Evolutionary conservation across 768 basidiomycete species (phyloP).

Genomic region (Coprinopsis marcescibilis): DNA sequence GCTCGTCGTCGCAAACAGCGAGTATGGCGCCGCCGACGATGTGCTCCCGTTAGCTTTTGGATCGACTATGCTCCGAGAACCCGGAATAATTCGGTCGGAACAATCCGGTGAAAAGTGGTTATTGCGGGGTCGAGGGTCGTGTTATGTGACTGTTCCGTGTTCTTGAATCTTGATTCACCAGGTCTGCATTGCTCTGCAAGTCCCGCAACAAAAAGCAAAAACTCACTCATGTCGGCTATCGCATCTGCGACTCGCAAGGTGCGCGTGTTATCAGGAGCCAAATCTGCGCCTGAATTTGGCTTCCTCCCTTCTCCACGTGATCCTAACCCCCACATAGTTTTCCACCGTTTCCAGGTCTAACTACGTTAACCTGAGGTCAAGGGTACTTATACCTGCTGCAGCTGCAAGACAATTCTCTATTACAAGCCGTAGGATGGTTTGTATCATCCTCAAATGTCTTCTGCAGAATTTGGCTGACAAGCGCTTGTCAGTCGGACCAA

Average conservation of each 20-base stretch:
- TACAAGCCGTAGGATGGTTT: conserved; percentile 25
- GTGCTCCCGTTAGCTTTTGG: neutral
- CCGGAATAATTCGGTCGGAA: conserved; percentile 23
- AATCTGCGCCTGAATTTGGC: neutral
- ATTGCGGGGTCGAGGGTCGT: conserved; percentile 6
- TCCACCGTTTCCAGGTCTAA: conserved; percentile 19
- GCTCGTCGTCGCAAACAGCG: conserved; percentile 10
- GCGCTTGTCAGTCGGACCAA: conserved; percentile 30
- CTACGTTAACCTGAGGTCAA: conserved; percentile 6
- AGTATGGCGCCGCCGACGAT: neutral
- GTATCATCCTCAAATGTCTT: neutral
- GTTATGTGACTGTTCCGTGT: no score
- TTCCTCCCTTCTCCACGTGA: conserved; percentile 25
- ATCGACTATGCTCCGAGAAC: conserved; percentile 8
- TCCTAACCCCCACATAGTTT: conserved; percentile 10
- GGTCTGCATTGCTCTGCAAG: neutral
- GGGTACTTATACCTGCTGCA: conserved; percentile 5
- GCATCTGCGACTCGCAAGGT: neutral
- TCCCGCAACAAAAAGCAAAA: no score
- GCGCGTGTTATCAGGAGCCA: neutral
- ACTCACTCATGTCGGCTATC: neutral
- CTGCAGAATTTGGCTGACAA: neutral
- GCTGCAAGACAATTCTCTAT: conserved; percentile 26
- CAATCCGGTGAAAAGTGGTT: conserved; percentile 14
- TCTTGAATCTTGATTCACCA: no score